Evolutionary conservation across 192 early-diverging fungal species (phyloP).

Genomic region (Podila verticillata): DNA sequence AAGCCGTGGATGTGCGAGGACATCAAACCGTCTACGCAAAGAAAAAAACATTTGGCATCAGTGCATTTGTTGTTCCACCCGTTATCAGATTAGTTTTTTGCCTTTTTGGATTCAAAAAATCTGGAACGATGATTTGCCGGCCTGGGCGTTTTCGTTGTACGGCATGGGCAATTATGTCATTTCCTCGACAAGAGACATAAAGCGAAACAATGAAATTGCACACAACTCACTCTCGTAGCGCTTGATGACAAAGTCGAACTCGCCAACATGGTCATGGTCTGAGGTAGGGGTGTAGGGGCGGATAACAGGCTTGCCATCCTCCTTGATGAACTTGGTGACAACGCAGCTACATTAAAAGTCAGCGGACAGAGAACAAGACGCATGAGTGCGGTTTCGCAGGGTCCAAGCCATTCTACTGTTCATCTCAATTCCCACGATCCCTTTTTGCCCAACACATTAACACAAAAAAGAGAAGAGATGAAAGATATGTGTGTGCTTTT

Average conservation of each 20-base stretch:
- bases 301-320: slow-evolving; percentile 73
- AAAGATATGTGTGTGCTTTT: background rate
- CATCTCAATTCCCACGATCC: slow-evolving; percentile 72
- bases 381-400: slow-evolving; percentile 58
- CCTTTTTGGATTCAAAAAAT: too few relatives aligned
- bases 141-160: background rate
- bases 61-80: background rate
- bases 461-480: background rate
- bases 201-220: background rate
- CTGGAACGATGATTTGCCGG: background rate
- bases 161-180: background rate
- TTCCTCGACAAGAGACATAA: background rate
- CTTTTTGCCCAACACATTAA: background rate
- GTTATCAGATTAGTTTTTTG: too few relatives aligned
- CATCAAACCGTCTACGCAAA: slow-evolving; percentile 59
- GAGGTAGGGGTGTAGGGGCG: slow-evolving; percentile 83
- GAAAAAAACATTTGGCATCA: background rate
- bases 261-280: slow-evolving; percentile 56
- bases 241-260: slow-evolving; percentile 81
- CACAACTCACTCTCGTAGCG: slow-evolving; percentile 55
- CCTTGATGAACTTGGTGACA: slow-evolving; percentile 76
- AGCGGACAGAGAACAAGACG: slow-evolving; percentile 62
- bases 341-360: slow-evolving; percentile 57
- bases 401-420: slow-evolving; percentile 60
- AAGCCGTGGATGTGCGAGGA: slow-evolving; percentile 65